These are phyloP conservation scores for Harringtonia aguacate DNA, from an alignment of 2,329 filamentous ascomycete genomes.

Conservation along the genomic window DNA sequence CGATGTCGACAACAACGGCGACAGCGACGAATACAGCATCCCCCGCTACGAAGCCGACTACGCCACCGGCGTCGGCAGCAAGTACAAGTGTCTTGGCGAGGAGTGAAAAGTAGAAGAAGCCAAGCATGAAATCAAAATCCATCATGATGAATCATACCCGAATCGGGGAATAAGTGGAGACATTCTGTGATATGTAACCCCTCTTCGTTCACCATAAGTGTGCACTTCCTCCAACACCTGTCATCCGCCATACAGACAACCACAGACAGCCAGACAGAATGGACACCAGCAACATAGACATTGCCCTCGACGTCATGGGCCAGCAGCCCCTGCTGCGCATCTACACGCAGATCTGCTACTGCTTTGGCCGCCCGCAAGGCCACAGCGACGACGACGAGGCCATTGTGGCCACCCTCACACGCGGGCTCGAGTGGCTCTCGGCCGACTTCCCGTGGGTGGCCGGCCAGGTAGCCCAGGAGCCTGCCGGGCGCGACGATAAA, in stretches of 20 bases:
- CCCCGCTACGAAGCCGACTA: slow-evolving; percentile 3
- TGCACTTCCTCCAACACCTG: no score
- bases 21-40: neutral
- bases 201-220: no score
- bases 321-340: slow-evolving; percentile 28
- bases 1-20: no score
- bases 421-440: slow-evolving; percentile 27
- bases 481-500: no score
- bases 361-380: slow-evolving; percentile 21
- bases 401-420: slow-evolving; percentile 20
- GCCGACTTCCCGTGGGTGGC: slow-evolving; percentile 34
- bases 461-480: slow-evolving; percentile 28
- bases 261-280: no score
- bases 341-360: slow-evolving; percentile 34
- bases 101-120: neutral
- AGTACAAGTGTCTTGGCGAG: slow-evolving; percentile 8
- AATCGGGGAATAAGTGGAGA: no score
- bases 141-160: no score
- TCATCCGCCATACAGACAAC: no score
- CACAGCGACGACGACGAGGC: slow-evolving; percentile 9
- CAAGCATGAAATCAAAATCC: neutral
- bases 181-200: no score
- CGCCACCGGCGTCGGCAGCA: slow-evolving; percentile 7
- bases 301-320: slow-evolving; percentile 25
- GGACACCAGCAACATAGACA: neutral